These are phyloP conservation scores for Akanthomyces muscarius DNA, from an alignment of 2,329 filamentous ascomycete genomes.

Conservation along the genomic window DNA sequence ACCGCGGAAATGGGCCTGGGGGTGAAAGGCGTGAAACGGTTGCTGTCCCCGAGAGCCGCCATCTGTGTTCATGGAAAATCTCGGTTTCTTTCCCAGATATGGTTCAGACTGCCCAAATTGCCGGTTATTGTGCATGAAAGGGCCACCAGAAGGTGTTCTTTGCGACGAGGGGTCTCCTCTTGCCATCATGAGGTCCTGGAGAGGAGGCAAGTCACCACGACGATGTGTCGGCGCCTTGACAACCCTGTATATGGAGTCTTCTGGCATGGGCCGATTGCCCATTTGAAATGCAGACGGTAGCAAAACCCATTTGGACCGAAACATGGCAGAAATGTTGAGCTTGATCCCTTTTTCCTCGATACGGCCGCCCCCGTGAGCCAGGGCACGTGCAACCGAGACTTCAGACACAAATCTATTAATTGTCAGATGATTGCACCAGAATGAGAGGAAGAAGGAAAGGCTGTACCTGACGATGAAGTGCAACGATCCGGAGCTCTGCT, in stretches of 20 bases:
- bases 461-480: conserved; percentile 30
- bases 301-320: conserved; percentile 32
- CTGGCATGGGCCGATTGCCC: conserved; percentile 2
- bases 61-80: background rate
- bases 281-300: conserved; percentile 7
- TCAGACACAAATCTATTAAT: conserved; percentile 23
- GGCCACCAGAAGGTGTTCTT: background rate
- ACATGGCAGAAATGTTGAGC: conserved; percentile 26
- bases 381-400: conserved; percentile 19
- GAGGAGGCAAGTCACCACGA: conserved; percentile 1
- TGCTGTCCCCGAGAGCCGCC: background rate
- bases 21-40: background rate
- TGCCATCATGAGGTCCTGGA: background rate
- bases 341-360: conserved; percentile 27
- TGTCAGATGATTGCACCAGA: background rate
- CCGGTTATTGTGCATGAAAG: background rate
- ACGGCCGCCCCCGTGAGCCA: conserved; percentile 22
- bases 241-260: background rate
- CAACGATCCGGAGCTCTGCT: background rate
- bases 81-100: background rate
- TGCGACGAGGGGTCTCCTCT: background rate
- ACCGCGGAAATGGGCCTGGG: background rate
- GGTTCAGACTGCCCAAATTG: background rate
- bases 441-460: background rate
- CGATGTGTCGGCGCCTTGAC: conserved; percentile 2